phyloP scores from a whole-genome alignment of 106 monocot species.

The Dioscorea alata region DNA sequence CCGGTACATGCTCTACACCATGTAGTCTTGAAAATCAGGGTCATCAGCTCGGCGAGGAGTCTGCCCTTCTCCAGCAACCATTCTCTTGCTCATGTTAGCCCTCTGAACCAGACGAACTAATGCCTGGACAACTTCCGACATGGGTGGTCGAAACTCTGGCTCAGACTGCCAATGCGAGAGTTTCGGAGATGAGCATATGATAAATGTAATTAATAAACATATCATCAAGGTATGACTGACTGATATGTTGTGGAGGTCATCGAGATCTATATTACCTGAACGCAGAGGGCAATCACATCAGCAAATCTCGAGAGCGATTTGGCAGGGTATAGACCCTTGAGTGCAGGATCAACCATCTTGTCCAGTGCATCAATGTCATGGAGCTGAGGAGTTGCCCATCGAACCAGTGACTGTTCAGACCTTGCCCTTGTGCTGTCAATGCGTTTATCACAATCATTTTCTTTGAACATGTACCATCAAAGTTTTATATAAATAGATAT shows the following conservation, averaged over 20 bases:
- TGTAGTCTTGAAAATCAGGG: conserved; percentile 33
- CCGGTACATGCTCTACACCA: conserved; percentile 2
- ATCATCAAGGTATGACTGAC: too few relatives aligned
- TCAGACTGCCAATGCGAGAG: conserved; percentile 36
- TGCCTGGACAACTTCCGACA: conserved; percentile 92
- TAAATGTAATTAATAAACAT: too few relatives aligned
- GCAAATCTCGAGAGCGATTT: conserved; percentile 96
- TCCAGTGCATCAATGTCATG: conserved; percentile 94
- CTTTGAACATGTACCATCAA: too few relatives aligned
- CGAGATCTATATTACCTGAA: conserved; percentile 49
- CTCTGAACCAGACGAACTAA: conserved; percentile 75
- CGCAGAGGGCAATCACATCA: conserved; percentile 84
- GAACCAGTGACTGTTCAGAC: conserved; percentile 78
- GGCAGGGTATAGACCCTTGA: conserved; percentile 83
- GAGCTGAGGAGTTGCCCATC: conserved; percentile 92
- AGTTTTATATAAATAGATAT: too few relatives aligned
- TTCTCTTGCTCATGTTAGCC: conserved; percentile 71
- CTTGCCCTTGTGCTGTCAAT: conserved; percentile 56
- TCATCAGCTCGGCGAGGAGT: conserved; percentile 29
- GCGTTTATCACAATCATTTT: not conserved
- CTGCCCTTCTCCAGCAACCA: conserved; percentile 34
- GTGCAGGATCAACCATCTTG: conserved; percentile 87
- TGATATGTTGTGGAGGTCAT: too few relatives aligned
- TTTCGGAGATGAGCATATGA: too few relatives aligned
- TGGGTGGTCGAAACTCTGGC: conserved; percentile 90